A percentile compares a stretch with the other conserved stretches of the same genome.
These are phyloP conservation scores for Tripidium arundinaceum DNA, from an alignment of 202 grass and related monocot genomes.

Conservation along the genomic window DNA sequence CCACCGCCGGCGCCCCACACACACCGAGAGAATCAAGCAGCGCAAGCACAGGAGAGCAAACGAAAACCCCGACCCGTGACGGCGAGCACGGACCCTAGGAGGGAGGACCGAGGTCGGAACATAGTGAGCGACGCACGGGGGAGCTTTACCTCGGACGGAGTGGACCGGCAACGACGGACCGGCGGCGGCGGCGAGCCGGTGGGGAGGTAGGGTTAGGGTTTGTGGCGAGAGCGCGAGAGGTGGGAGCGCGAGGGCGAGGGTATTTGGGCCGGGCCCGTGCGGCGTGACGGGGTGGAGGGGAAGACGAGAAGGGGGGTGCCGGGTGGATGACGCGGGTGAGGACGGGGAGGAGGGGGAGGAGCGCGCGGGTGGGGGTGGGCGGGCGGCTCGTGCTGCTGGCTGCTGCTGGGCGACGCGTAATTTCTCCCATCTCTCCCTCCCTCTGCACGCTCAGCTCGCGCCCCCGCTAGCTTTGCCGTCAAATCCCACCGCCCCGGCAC, in stretches of 20 bases:
- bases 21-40: neutral
- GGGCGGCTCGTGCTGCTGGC: neutral
- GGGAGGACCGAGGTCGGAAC: neutral
- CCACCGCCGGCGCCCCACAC: conserved; percentile 22
- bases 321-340: conserved; percentile 5
- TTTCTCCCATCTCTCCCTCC: conserved; percentile 47
- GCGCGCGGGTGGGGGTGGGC: conserved; percentile 7
- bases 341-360: neutral
- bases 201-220: too few relatives aligned
- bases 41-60: neutral
- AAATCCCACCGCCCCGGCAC: neutral
- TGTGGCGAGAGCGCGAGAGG: too few relatives aligned
- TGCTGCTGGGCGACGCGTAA: conserved; percentile 49
- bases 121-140: neutral
- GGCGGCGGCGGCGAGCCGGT: too few relatives aligned
- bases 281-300: too few relatives aligned
- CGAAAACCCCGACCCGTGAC: neutral
- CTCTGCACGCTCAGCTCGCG: neutral
- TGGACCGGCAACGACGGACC: neutral
- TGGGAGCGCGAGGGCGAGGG: too few relatives aligned
- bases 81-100: conserved; percentile 12
- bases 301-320: too few relatives aligned
- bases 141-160: conserved; percentile 7
- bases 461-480: neutral
- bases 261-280: too few relatives aligned